Base-by-base conservation (phyloP, 1,284 basidiomycete genomes). In the Coniophora puteana region DNA sequence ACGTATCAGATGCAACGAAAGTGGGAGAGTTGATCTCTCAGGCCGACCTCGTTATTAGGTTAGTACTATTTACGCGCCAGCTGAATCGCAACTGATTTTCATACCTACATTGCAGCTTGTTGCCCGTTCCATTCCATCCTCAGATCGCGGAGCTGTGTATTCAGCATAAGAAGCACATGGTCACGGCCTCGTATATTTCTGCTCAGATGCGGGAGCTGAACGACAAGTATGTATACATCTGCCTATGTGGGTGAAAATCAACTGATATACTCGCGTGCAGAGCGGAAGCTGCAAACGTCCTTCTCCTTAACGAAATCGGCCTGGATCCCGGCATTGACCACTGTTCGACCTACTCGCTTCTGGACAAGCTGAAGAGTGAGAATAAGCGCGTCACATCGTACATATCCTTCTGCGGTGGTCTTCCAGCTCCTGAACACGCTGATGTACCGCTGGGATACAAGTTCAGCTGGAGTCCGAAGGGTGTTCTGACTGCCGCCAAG, bases 311-410 rank as follows among this genome's bases (percentile, higher is more conserved):
- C 54, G 94, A 97, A 65, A 92, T 96, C 35, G 93, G 93, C 2
- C 70, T 97, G 0, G 94, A 97, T 62, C 93, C 93, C 0, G 93
- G 93, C n/a, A 89, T 97, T 49, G 94, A 98, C 64, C 93, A 96
- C 57, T 86, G 88, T 60, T 92, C 89, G 16, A 93, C 93, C 0
- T 79, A 93, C 58, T 78, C 84, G 3, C 71, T 96, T 24, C 68
- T 94, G 24, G 68, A 74, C 40, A 65, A 70, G 36, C 60, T 90
- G 2, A 71, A 78, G 32, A 63, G 69, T 1, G 67, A 85, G 50
- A 71, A 73, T 11, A 83, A 85, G 56, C 66, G 71, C 3, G 73
- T 93, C 14, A 64, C 77, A 1, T 89, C 89, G 0, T 97, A 96
- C 63, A 82, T 83, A 1, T 94, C 91, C 0, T 96, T 95, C 73